Conservation (phyloP, 1,284 basidiomycete species). For the Paramarasmius palmivorus region DNA sequence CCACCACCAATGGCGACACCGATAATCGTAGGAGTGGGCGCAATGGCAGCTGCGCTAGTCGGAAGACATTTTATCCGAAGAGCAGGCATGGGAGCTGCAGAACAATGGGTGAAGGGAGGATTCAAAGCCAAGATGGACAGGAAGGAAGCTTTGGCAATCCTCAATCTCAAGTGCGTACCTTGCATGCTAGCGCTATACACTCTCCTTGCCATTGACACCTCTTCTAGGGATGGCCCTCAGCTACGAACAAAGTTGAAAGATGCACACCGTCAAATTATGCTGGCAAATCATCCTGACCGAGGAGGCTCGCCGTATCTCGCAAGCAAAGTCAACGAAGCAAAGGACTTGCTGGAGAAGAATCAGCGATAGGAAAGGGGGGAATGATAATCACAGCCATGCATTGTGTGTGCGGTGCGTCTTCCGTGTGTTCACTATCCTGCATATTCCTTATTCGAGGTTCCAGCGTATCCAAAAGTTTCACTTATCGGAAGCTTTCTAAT, state of each 20-base stretch:
- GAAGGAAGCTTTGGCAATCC: conserved; percentile 87
- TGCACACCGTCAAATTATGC: conserved; percentile 90
- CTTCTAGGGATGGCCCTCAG: conserved; percentile 69
- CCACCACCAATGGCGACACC: conserved; percentile 64
- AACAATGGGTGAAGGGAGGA: conserved; percentile 92
- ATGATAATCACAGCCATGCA: no score
- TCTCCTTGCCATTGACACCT: not conserved
- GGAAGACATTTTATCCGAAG: conserved; percentile 70
- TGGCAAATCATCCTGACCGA: conserved; percentile 95
- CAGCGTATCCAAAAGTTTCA: no score
- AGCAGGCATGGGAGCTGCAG: conserved; percentile 61
- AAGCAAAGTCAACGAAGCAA: conserved; percentile 97
- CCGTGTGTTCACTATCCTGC: conserved; percentile 8
- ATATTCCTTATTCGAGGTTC: no score
- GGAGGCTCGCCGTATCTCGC: conserved; percentile 96
- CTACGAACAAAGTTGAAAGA: conserved; percentile 81
- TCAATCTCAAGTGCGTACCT: conserved; percentile 84
- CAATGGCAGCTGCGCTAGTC: conserved; percentile 78
- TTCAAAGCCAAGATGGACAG: conserved; percentile 97
- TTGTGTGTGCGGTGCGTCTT: no score
- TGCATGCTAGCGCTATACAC: conserved; percentile 10
- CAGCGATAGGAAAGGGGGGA: not conserved
- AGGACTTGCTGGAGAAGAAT: conserved; percentile 75
- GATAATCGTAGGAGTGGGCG: conserved; percentile 75
- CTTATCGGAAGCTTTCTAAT: no score